Conservation (phyloP, 208 protist genomes). For the Porcisia hertigi region DNA sequence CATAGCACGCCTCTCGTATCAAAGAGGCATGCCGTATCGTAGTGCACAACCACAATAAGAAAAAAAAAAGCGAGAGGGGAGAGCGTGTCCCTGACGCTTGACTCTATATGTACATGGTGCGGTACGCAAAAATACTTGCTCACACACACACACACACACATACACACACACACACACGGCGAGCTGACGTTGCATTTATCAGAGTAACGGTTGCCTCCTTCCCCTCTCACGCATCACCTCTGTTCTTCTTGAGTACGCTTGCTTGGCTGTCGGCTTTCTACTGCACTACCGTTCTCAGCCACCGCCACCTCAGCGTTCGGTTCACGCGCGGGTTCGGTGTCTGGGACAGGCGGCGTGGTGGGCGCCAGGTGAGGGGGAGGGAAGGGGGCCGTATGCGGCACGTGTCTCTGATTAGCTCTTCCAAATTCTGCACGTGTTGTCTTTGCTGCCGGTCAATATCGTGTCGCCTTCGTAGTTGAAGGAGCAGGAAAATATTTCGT, state of each 20-base stretch:
- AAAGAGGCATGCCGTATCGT: no score
- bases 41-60: no score
- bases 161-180: slow-evolving; percentile 1
- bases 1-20: no score
- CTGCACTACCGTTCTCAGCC: no score
- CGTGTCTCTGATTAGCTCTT: slow-evolving; percentile 49
- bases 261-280: no score
- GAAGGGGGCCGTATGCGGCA: background rate
- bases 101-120: background rate
- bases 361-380: background rate
- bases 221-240: background rate
- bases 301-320: background rate
- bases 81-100: background rate
- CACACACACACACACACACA: background rate
- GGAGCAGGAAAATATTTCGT: slow-evolving; percentile 96
- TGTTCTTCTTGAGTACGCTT: background rate
- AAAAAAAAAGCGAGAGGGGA: background rate
- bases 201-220: background rate
- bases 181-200: background rate
- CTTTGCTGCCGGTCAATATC: slow-evolving; percentile 96
- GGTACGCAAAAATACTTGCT: no score
- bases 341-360: background rate
- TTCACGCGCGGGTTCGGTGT: background rate
- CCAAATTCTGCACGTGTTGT: slow-evolving; percentile 97
- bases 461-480: slow-evolving; percentile 97